These are phyloP conservation scores for Geranium rotundifolium DNA, from an alignment of 345 rosid species.

Conservation along the genomic window DNA sequence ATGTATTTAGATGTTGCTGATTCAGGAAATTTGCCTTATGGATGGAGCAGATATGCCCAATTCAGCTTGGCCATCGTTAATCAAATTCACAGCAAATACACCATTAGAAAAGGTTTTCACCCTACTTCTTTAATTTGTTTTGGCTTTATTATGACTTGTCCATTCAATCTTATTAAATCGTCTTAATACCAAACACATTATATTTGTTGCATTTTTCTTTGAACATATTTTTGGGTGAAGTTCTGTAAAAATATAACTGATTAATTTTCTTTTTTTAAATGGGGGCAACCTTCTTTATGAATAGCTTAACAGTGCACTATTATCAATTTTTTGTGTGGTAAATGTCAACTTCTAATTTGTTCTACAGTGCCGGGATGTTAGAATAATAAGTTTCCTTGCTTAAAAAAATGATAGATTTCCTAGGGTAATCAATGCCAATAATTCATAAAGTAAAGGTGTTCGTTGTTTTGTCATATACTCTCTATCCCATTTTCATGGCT, in stretches of 20 bases:
- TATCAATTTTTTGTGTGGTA: not conserved
- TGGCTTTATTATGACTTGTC: not conserved
- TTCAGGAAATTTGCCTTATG: slow-evolving; percentile 25
- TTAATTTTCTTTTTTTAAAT: too few relatives aligned
- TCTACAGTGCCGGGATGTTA: not conserved
- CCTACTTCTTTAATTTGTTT: not conserved
- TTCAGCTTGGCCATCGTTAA: slow-evolving; percentile 30
- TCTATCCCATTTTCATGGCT: not conserved
- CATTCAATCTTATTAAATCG: not conserved
- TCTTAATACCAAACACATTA: not conserved
- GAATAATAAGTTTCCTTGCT: not conserved
- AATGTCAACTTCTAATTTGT: not conserved
- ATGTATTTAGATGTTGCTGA: slow-evolving; percentile 38
- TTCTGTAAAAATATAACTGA: not conserved
- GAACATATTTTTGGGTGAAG: not conserved
- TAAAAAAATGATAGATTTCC: not conserved
- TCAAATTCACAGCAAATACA: slow-evolving; percentile 23
- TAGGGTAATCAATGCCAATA: not conserved
- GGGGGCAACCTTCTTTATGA: not conserved
- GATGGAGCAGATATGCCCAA: slow-evolving; percentile 41
- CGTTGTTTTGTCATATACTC: not conserved
- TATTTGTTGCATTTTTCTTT: not conserved
- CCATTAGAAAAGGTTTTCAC: slow-evolving; percentile 25
- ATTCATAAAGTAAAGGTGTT: not conserved
- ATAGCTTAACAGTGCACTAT: too few relatives aligned